Conservation (phyloP, 78 protist genomes). For the Dictyostelium brefeldianum region DNA sequence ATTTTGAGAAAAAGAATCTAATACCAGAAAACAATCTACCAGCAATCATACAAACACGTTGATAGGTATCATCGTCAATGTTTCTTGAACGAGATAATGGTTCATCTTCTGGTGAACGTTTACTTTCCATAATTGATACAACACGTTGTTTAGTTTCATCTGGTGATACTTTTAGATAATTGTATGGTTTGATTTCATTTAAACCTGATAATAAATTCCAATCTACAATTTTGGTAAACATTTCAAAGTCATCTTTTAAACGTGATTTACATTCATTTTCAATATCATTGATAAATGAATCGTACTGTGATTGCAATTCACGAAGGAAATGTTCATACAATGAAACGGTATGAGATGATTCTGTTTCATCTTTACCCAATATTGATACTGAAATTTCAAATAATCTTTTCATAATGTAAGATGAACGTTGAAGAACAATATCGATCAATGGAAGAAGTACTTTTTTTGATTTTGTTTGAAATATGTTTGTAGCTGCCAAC, state of each 20-base stretch:
- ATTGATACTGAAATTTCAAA: conserved; percentile 69
- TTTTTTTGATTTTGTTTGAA: conserved; percentile 81
- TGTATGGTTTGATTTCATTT: conserved; percentile 64
- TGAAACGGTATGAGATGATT: conserved; percentile 42
- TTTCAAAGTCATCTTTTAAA: conserved; percentile 85
- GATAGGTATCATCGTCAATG: conserved; percentile 67
- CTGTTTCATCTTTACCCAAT: conserved; percentile 45
- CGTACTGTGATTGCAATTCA: conserved; percentile 34
- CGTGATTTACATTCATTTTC: conserved; percentile 57
- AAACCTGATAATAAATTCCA: conserved; percentile 81
- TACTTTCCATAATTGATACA: conserved; percentile 64
- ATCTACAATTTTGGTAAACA: conserved; percentile 87
- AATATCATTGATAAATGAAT: conserved; percentile 70
- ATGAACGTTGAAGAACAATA: conserved; percentile 52
- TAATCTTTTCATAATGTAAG: conserved; percentile 74
- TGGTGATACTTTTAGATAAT: conserved; percentile 72
- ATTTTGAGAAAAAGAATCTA: conserved; percentile 81
- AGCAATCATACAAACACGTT: conserved; percentile 72
- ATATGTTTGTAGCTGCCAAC: conserved; percentile 81
- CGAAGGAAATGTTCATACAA: conserved; percentile 61
- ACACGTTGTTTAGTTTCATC: conserved; percentile 87
- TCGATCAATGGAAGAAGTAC: conserved; percentile 77
- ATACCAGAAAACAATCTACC: conserved; percentile 85
- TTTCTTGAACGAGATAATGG: conserved; percentile 26
- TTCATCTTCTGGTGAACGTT: neutral